Base-by-base conservation (phyloP, 129 eudicot species). In the Centaurea solstitialis region DNA sequence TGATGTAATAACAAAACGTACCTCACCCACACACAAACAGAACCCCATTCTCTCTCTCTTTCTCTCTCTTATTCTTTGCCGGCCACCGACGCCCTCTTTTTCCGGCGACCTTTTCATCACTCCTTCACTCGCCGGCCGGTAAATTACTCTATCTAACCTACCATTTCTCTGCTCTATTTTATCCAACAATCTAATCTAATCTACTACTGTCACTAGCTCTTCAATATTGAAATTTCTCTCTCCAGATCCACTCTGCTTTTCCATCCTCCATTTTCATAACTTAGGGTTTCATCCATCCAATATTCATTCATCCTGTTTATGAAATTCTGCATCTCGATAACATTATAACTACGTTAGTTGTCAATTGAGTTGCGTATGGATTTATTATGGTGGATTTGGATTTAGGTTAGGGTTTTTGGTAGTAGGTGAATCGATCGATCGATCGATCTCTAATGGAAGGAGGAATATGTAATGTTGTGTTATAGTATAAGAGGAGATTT, bases 1-100 rank as follows among this genome's bases (percentile, higher is more conserved):
- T 73, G 73, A 70, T n/a, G 79, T 75, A 24, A 70, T 78, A 75
- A 57, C 65, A 57, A 57, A 57, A 57, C 65, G 61, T 74, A 47
- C 62, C 81, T 33, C 87, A 81, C 88, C 69, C 30, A 26, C 30
- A 26, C 30, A 26, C 30, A 26, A 76, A 68, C 86, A 75, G 64
- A 69, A 9, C 71, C 76, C 74, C 53, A 71, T 41, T 57, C 59
- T 75, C 80, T 12, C 72, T 28, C 84, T 68, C 88, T 65, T 81
- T 80, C 84, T 35, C 9, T 10, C 39, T 68, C 80, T 77, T 73
- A 81, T 80, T 78, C 75, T 73, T 43, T 74, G 73, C 87, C 82
- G 82, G 76, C 79, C 81, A 73, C 87, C 87, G 83, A 88, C 85
- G 62, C 18, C 76, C 37, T 26, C 79, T 38, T 69, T 23, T 68